phyloP scores from a whole-genome alignment of 1,139 yeast genomes.

The Yamadazyma dendronema region DNA sequence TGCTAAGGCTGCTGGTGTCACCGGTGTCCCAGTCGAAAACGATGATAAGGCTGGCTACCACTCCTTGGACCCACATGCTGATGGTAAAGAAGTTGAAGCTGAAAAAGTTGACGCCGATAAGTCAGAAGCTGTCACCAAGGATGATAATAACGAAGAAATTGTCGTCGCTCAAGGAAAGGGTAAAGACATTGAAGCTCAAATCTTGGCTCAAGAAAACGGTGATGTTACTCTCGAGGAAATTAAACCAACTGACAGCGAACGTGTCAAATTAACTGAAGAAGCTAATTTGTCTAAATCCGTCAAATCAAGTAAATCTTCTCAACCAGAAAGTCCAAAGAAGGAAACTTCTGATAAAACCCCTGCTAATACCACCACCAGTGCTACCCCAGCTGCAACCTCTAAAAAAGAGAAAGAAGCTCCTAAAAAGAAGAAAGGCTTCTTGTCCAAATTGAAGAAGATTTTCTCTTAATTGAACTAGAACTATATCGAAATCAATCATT shows the following conservation, averaged over 20 bases:
- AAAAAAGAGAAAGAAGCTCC: slow-evolving; percentile 30
- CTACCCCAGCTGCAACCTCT: slow-evolving; percentile 5
- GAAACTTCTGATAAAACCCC: slow-evolving; percentile 7
- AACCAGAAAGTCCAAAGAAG: slow-evolving; percentile 6
- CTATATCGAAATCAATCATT: too few relatives aligned
- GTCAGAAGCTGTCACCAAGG: slow-evolving; percentile 14
- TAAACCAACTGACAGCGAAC: slow-evolving; percentile 41
- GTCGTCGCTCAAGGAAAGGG: slow-evolving; percentile 39
- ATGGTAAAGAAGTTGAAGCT: slow-evolving; percentile 31
- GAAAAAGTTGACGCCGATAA: slow-evolving; percentile 11
- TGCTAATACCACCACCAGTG: slow-evolving; percentile 6
- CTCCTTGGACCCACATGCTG: slow-evolving; percentile 33
- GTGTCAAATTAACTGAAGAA: slow-evolving; percentile 32
- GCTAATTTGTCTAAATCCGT: slow-evolving; percentile 20
- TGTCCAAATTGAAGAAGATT: slow-evolving; percentile 47
- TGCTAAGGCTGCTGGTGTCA: background rate
- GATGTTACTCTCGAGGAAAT: slow-evolving; percentile 44
- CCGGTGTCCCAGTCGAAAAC: background rate
- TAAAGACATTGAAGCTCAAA: slow-evolving; percentile 34
- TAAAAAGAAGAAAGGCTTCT: slow-evolving; percentile 47
- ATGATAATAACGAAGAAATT: slow-evolving; percentile 34
- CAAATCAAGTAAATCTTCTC: slow-evolving; percentile 12
- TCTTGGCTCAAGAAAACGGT: slow-evolving; percentile 37
- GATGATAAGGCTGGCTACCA: slow-evolving; percentile 18
- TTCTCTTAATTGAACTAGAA: slow-evolving; percentile 22